Evolutionary conservation across 306 rosid genomes (phyloP).

Genomic region (Citrullus mucosospermus): DNA sequence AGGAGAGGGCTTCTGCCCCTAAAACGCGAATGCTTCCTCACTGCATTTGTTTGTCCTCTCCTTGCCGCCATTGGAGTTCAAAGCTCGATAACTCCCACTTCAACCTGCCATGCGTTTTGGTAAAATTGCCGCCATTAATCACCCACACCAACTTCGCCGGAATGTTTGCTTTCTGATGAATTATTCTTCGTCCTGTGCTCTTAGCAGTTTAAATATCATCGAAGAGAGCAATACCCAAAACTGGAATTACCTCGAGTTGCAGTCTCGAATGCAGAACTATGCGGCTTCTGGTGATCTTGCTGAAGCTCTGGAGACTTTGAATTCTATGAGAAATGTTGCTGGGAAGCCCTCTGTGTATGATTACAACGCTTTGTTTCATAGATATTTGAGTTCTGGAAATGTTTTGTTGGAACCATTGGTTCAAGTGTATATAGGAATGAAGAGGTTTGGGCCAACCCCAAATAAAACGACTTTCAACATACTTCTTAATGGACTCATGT

Average conservation of each 20-base stretch:
- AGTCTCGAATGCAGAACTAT: slow-evolving; percentile 16
- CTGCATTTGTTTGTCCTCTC: not conserved
- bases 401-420: slow-evolving; percentile 11
- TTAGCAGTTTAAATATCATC: slow-evolving; percentile 1
- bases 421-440: slow-evolving; percentile 28
- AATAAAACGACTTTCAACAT: slow-evolving; percentile 31
- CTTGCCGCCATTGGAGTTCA: not conserved
- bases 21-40: not conserved
- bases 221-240: slow-evolving; percentile 7
- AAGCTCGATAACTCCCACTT: not conserved
- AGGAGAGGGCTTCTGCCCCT: not conserved
- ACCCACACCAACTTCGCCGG: slow-evolving; percentile 9
- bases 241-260: slow-evolving; percentile 15
- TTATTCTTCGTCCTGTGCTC: slow-evolving; percentile 21
- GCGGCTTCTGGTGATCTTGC: slow-evolving; percentile 22
- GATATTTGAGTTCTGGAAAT: slow-evolving; percentile 22
- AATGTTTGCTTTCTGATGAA: not conserved
- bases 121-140: not conserved
- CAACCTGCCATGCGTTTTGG: slow-evolving; percentile 13
- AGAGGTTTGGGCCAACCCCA: slow-evolving; percentile 26
- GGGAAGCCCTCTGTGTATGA: slow-evolving; percentile 35
- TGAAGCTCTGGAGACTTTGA: slow-evolving; percentile 22
- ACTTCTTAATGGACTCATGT: slow-evolving; percentile 28
- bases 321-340: slow-evolving; percentile 15
- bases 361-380: slow-evolving; percentile 25